phyloP scores from a whole-genome alignment of 352 stramenopile species.

The Pythium angustatum region DNA sequence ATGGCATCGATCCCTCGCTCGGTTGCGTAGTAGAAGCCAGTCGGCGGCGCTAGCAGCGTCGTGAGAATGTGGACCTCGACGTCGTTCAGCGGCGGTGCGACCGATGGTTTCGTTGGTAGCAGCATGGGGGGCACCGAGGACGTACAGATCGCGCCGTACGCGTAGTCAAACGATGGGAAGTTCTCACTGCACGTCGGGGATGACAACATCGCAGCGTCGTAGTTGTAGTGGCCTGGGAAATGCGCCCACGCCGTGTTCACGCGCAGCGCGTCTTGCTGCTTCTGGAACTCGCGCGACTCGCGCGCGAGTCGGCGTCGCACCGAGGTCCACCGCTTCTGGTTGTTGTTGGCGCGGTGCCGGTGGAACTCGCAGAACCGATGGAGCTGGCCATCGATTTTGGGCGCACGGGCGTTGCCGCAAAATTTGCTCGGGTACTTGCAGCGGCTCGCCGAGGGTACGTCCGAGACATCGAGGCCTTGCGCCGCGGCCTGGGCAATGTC shows the following conservation, averaged over 20 bases:
- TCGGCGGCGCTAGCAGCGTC: background rate
- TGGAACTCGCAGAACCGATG: constrained; percentile 25
- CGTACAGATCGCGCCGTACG: too few relatives aligned
- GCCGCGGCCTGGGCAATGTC: background rate
- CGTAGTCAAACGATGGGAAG: background rate
- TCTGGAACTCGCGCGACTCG: background rate
- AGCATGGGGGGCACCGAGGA: too few relatives aligned
- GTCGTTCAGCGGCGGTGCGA: background rate
- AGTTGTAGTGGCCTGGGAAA: background rate
- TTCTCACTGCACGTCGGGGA: background rate
- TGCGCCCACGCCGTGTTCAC: background rate
- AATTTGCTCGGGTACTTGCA: constrained; percentile 16
- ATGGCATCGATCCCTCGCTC: too few relatives aligned
- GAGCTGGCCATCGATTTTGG: constrained; percentile 23
- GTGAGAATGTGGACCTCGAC: background rate
- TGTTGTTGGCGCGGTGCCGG: constrained; percentile 14
- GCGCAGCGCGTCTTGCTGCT: background rate
- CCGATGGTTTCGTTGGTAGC: background rate
- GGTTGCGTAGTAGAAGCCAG: background rate
- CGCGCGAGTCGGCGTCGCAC: background rate
- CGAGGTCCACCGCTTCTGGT: constrained; percentile 25
- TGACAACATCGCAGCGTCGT: background rate
- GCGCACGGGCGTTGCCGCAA: constrained; percentile 20
- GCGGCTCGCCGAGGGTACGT: constrained; percentile 20
- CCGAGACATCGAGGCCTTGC: background rate